Percentiles rank a stretch among this genome's conserved stretches.
phyloP scores from a whole-genome alignment of 176 grass and related monocot genomes.

The bread wheat (Triticum aestivum) region IWGSC_CS_RefSeq_v2.1 NC_057805.1:55118617-55119116 shows the following conservation, averaged over 20 bases:
- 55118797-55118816: background rate
- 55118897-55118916: background rate
- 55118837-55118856: conserved; percentile 1
- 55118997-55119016: background rate
- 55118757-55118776: background rate
- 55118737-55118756: background rate
- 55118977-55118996: background rate
- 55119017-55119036: conserved; percentile 1
- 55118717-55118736: background rate
- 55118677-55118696: background rate
- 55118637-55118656: background rate
- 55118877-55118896: conserved; percentile 14
- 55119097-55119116: conserved; percentile 6
- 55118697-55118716: background rate
- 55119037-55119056: conserved; percentile 17
- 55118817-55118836: background rate
- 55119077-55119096: conserved; percentile 16
- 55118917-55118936: conserved; percentile 9
- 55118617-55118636: background rate
- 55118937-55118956: background rate
- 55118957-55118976: conserved; percentile 8
- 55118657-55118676: background rate
- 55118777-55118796: background rate
- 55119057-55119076: conserved; percentile 22
- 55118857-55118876: conserved; percentile 6